A percentile compares a stretch with the other conserved stretches of the same genome.
Conservation (phyloP, 768 basidiomycete genomes). For the Saitozyma sp. region DNA sequence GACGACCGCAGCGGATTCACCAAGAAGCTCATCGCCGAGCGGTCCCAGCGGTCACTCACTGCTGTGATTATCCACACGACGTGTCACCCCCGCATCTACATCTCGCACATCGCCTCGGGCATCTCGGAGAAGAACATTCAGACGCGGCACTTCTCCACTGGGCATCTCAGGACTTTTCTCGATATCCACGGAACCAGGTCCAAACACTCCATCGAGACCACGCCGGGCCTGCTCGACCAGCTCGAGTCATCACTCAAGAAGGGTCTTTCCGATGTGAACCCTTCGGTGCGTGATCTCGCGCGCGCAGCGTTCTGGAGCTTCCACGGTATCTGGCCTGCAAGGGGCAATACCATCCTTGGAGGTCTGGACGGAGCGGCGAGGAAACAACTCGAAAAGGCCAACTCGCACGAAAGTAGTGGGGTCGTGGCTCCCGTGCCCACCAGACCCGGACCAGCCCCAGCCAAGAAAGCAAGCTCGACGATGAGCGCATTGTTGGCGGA, state of each 20-base stretch:
- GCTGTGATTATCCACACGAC: conserved; percentile 71
- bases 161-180: conserved; percentile 73
- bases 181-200: conserved; percentile 69
- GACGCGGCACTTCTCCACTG: conserved; percentile 65
- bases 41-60: conserved; percentile 72
- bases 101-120: conserved; percentile 68
- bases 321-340: conserved; percentile 70
- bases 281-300: conserved; percentile 71
- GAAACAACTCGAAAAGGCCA: conserved; percentile 83
- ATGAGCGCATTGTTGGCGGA: conserved; percentile 85
- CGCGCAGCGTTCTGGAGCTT: conserved; percentile 79
- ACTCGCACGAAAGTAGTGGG: conserved; percentile 58
- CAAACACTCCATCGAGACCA: conserved; percentile 65
- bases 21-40: conserved; percentile 86
- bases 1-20: conserved; percentile 62
- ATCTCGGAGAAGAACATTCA: conserved; percentile 80
- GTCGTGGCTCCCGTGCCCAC: conserved; percentile 54
- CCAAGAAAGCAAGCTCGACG: conserved; percentile 68
- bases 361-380: conserved; percentile 66
- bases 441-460: conserved; percentile 55
- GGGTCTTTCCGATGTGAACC: conserved; percentile 74
- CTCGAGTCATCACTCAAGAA: conserved; percentile 74
- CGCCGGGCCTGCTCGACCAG: conserved; percentile 64
- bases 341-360: conserved; percentile 65
- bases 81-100: conserved; percentile 66